phyloP scores from a whole-genome alignment of 2,329 filamentous ascomycete species.

The Grosmannia clavigera region DNA sequence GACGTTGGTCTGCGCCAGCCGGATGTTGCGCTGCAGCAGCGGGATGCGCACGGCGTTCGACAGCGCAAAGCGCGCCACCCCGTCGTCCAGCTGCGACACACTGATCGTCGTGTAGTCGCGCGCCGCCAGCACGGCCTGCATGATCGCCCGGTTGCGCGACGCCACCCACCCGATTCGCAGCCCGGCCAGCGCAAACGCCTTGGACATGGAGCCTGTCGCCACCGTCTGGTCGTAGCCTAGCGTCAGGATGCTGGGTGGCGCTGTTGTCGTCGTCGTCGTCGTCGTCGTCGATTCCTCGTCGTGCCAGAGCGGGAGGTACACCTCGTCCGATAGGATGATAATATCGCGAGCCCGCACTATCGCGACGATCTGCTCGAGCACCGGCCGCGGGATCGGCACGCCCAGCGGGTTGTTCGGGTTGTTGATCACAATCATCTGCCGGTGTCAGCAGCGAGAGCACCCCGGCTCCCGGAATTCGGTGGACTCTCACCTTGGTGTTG shows the following conservation, averaged over 20 bases:
- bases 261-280: slow-evolving; percentile 24
- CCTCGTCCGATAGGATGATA: slow-evolving; percentile 64
- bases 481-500: slow-evolving; percentile 51
- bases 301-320: slow-evolving; percentile 76
- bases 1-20: slow-evolving; percentile 56
- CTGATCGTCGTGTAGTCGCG: slow-evolving; percentile 80
- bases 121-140: slow-evolving; percentile 50
- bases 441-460: not conserved
- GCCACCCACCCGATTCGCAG: slow-evolving; percentile 77
- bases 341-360: slow-evolving; percentile 52
- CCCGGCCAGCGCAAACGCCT: slow-evolving; percentile 73
- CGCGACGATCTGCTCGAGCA: slow-evolving; percentile 48
- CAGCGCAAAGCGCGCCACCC: slow-evolving; percentile 64
- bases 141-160: slow-evolving; percentile 47
- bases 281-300: slow-evolving; percentile 28
- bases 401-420: slow-evolving; percentile 81
- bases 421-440: slow-evolving; percentile 40
- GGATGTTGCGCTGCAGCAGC: slow-evolving; percentile 40
- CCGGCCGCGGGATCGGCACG: slow-evolving; percentile 48
- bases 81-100: slow-evolving; percentile 72
- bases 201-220: slow-evolving; percentile 70
- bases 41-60: slow-evolving; percentile 28
- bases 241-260: slow-evolving; percentile 55
- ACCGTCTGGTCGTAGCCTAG: slow-evolving; percentile 61
- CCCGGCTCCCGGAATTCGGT: not conserved